Base-by-base conservation (phyloP, 2,329 filamentous ascomycete species). In the Monosporascus sp. region DNA sequence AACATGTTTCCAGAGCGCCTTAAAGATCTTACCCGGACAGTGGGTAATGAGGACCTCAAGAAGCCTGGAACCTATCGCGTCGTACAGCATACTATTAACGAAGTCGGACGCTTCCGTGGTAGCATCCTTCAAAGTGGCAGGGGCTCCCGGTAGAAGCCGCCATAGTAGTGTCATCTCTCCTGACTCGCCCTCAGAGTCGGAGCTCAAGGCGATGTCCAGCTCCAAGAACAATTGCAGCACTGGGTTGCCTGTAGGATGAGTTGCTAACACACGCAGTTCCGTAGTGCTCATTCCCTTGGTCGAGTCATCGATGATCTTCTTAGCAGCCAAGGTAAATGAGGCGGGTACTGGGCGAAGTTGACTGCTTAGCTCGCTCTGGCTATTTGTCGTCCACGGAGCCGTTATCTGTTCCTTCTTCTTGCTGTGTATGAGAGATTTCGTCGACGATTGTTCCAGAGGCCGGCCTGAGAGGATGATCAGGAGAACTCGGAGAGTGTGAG, bases 221-320 rank as follows among this genome's bases (percentile, higher is more conserved):
- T 92, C 89, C 3, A 99, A 75, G 31, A 99, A 76, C 1, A 97
- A 80, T 68, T 97, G 94, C n/a, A 99, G 78, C 1, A 91, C 88
- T 0, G 94, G 94, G 64, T 96, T 97, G 47, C 91, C 94, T 1
- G 93, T 89, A 5, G 89, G 90, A 64, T 97, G 93, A 20, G 85
- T 91, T 1, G 93, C 90, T 52, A 99, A 76, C 2, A 94, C 84
- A 27, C 90, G 84, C 27, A 97, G 79, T 62, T 90, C 88, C 3
- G 87, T 89, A 2, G 87, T 81, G 66, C 94, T 90, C 61, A 97
- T 79, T 1, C 81, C 83, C 1, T 84, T 78, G 9, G 90, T 84
- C 48, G 89, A 88, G 61, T 91, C 88, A 44, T 76, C 76, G 60
- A 97, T 89, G 58, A 97, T 87, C 68, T 95, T 93, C 61, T 88